These are phyloP conservation scores for Candida ortonii DNA, from an alignment of 805 yeast genomes.

Conservation along the genomic window DNA sequence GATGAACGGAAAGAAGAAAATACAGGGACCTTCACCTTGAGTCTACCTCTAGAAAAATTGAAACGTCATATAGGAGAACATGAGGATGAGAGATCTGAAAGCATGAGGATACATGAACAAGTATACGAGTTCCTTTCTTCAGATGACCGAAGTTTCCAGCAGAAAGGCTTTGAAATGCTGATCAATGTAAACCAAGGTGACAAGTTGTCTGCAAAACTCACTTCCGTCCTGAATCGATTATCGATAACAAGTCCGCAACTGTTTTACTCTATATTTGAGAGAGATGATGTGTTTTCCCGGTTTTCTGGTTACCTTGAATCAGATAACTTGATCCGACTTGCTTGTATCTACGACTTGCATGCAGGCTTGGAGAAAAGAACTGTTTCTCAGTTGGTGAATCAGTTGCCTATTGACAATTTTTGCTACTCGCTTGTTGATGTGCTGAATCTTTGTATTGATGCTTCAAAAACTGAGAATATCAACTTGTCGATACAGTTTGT, in stretches of 20 bases:
- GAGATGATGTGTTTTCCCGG: constrained; percentile 9
- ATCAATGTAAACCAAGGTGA: constrained; percentile 6
- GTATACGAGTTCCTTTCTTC: constrained; percentile 27
- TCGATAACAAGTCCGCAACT: constrained; percentile 23
- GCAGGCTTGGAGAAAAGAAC: constrained; percentile 3
- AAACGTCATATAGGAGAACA: constrained; percentile 2
- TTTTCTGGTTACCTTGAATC: constrained; percentile 21
- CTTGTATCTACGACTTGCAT: constrained; percentile 19
- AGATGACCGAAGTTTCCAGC: constrained; percentile 19
- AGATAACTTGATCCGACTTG: constrained; percentile 29
- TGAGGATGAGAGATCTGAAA: constrained; percentile 19
- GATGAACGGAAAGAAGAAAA: constrained; percentile 16
- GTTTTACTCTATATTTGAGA: constrained; percentile 22
- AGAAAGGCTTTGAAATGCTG: constrained; percentile 19
- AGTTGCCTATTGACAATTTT: constrained; percentile 23
- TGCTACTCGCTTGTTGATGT: constrained; percentile 23
- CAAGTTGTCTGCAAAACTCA: constrained; percentile 20
- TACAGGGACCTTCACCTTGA: constrained; percentile 18
- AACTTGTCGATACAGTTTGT: constrained; percentile 31
- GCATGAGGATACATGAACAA: constrained; percentile 18
- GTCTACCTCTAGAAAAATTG: constrained; percentile 13
- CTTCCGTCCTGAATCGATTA: constrained; percentile 23
- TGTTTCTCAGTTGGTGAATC: constrained; percentile 10
- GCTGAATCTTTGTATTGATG: constrained; percentile 24
- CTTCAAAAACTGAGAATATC: constrained; percentile 27